Conservation (phyloP, 2,329 filamentous ascomycete genomes). For the Trichoderma pleuroti region DNA sequence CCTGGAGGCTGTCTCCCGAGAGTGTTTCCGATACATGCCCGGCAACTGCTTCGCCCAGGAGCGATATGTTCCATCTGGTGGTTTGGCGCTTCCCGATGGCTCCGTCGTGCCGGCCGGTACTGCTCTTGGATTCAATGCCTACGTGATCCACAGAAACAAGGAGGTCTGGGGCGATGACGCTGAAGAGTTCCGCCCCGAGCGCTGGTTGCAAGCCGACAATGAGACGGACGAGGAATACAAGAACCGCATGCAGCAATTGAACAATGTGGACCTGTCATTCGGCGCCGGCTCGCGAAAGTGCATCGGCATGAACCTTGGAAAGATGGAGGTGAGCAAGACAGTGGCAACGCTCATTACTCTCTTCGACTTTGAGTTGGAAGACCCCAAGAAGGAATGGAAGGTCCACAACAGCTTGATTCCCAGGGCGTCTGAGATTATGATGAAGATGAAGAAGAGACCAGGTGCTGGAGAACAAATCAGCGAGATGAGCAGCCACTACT, state of each 20-base stretch:
- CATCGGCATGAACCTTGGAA: conserved; percentile 40
- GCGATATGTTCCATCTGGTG: conserved; percentile 40
- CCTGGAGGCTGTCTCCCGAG: conserved; percentile 42
- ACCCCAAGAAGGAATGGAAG: conserved; percentile 24
- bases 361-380: conserved; percentile 34
- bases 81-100: conserved; percentile 33
- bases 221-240: conserved; percentile 22
- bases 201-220: conserved; percentile 28
- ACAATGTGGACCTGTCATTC: conserved; percentile 38
- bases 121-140: conserved; percentile 36
- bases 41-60: conserved; percentile 43
- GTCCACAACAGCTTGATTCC: conserved; percentile 20
- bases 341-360: conserved; percentile 41
- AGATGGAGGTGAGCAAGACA: conserved; percentile 45
- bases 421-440: not conserved
- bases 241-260: conserved; percentile 28
- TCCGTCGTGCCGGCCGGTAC: conserved; percentile 32
- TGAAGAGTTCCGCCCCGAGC: conserved; percentile 41
- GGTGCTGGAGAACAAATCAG: not conserved
- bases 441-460: not conserved
- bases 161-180: conserved; percentile 42
- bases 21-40: conserved; percentile 45
- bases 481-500: not conserved
- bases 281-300: conserved; percentile 42
- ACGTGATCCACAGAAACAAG: conserved; percentile 35